Evolutionary conservation across 345 rosid genomes (phyloP).

Genomic region (Turritis glabra): DNA sequence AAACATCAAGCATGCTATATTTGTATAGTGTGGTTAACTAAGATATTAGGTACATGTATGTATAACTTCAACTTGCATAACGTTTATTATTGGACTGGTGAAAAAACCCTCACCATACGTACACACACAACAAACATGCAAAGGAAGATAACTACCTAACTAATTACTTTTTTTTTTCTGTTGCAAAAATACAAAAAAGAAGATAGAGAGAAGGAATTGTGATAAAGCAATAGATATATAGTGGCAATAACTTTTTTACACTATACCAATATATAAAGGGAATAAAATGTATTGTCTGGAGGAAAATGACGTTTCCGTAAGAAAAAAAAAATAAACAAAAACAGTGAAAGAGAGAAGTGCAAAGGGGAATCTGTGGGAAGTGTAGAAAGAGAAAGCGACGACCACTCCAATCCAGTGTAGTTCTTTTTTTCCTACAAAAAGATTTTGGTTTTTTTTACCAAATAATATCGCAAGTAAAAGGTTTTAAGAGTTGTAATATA

Average conservation of each 20-base stretch:
- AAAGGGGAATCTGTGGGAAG: slow-evolving; percentile 34
- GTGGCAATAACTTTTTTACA: neutral
- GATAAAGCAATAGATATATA: neutral
- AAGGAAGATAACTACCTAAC: slow-evolving; percentile 3
- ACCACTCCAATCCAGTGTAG: slow-evolving; percentile 24
- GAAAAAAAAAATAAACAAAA: neutral
- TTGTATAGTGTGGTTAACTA: neutral
- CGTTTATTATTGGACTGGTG: neutral
- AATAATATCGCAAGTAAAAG: neutral
- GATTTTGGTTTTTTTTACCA: neutral
- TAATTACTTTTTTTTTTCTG: neutral
- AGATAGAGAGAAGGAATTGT: slow-evolving; percentile 8
- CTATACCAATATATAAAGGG: neutral
- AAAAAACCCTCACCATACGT: neutral
- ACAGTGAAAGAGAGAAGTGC: slow-evolving; percentile 30
- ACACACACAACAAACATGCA: slow-evolving; percentile 10
- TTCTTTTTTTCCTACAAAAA: neutral
- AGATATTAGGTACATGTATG: slow-evolving; percentile 10
- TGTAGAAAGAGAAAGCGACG: slow-evolving; percentile 35
- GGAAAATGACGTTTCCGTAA: slow-evolving; percentile 28
- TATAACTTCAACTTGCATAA: neutral
- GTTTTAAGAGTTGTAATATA: slow-evolving; percentile 13
- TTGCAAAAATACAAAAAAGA: slow-evolving; percentile 6
- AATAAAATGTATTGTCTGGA: slow-evolving; percentile 26
- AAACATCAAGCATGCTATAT: slow-evolving; percentile 13